Evolutionary conservation across 371 early-diverging fungal genomes (phyloP).

Genomic region (Basidiobolus meristosporus): DNA sequence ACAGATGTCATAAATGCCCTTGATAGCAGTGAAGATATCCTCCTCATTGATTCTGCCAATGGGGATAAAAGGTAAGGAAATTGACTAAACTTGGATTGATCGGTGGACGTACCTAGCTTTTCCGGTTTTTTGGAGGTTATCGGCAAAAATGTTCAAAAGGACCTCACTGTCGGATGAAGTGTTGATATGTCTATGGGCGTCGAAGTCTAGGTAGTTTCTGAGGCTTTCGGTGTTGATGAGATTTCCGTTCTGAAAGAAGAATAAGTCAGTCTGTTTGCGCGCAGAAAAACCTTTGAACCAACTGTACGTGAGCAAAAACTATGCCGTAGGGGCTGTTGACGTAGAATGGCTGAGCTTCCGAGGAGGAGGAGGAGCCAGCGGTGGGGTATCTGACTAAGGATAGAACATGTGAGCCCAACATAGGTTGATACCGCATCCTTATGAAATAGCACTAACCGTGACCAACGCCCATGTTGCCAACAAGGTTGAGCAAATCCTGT

Average conservation of each 20-base stretch:
- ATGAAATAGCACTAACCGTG: conserved; percentile 52
- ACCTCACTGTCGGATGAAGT: conserved; percentile 96
- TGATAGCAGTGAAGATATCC: conserved; percentile 87
- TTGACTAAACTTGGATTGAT: conserved; percentile 1
- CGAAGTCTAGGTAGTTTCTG: conserved; percentile 64
- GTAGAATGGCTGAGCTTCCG: conserved; percentile 96
- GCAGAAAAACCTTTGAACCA: neutral
- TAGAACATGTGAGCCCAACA: neutral
- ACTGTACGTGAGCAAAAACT: conserved; percentile 79
- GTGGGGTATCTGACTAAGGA: conserved; percentile 87
- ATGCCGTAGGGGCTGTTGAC: conserved; percentile 96
- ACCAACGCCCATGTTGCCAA: conserved; percentile 85
- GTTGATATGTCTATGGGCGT: conserved; percentile 95
- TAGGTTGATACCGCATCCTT: neutral
- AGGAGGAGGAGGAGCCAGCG: conserved; percentile 78
- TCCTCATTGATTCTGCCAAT: conserved; percentile 89
- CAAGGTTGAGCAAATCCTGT: conserved; percentile 45
- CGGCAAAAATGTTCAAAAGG: conserved; percentile 86
- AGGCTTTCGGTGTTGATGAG: conserved; percentile 83
- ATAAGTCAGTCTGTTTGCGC: neutral
- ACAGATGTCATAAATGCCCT: conserved; percentile 58
- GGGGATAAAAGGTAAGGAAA: too few relatives aligned
- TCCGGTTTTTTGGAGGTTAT: conserved; percentile 78
- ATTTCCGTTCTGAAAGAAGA: conserved; percentile 69
- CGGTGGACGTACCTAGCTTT: conserved; percentile 84